phyloP scores from a whole-genome alignment of 2,329 filamentous ascomycete species.

The Metarhizium album region DNA sequence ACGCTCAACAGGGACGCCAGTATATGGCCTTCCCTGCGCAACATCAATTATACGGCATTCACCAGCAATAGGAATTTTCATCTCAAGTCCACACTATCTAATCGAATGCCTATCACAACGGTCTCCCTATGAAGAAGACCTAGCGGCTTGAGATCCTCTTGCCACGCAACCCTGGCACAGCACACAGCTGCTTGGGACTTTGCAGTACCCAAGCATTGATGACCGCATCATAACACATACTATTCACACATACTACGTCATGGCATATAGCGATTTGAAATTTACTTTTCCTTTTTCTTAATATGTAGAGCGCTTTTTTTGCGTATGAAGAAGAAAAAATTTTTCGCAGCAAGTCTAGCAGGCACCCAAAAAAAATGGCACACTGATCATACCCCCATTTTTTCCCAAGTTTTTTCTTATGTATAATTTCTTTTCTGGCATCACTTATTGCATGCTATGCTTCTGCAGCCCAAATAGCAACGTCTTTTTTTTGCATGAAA shows the following conservation, averaged over 20 bases:
- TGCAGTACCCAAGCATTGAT: neutral
- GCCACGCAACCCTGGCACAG: neutral
- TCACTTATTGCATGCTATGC: constrained; percentile 16
- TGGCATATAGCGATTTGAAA: constrained; percentile 37
- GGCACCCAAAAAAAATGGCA: constrained; percentile 30
- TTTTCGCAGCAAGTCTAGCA: constrained; percentile 24
- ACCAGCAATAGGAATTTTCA: constrained; percentile 26
- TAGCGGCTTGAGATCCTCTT: constrained; percentile 2
- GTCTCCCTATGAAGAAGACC: constrained; percentile 5
- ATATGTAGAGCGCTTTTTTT: constrained; percentile 10
- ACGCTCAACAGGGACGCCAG: constrained; percentile 24
- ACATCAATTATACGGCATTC: constrained; percentile 20
- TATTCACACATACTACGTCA: constrained; percentile 20
- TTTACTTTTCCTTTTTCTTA: constrained; percentile 21
- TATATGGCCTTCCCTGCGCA: constrained; percentile 31
- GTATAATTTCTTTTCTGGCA: constrained; percentile 14
- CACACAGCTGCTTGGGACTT: neutral
- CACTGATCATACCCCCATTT: constrained; percentile 25
- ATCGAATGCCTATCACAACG: neutral
- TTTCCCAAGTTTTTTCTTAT: constrained; percentile 13
- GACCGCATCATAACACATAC: neutral
- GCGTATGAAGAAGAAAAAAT: constrained; percentile 17
- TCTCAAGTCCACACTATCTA: neutral
- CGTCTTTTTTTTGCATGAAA: constrained; percentile 9
- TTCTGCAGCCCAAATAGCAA: constrained; percentile 7